Percentiles rank a stretch among this genome's conserved stretches.
phyloP scores from a whole-genome alignment of 495 filamentous ascomycete genomes.

The Hypoxylon lenormandii region DNA sequence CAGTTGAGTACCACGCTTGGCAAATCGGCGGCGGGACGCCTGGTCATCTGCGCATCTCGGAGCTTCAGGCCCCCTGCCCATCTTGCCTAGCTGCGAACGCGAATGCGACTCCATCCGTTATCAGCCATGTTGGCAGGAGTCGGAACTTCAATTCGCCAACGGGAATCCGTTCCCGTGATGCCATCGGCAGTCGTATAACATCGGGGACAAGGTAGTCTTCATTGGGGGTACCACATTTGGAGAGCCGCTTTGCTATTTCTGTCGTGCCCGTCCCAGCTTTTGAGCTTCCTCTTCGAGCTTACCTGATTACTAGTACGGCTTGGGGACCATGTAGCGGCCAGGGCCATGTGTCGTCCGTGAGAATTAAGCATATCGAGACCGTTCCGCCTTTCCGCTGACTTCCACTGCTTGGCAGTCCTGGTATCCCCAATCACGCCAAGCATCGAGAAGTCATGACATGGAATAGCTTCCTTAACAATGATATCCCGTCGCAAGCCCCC shows the following conservation, averaged over 20 bases:
- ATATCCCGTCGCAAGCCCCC: background rate
- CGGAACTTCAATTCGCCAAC: constrained; percentile 35
- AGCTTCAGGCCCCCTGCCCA: constrained; percentile 38
- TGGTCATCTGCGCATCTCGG: constrained; percentile 43
- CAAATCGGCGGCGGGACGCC: constrained; percentile 29
- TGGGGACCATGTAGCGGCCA: constrained; percentile 18
- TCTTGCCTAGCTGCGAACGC: constrained; percentile 34
- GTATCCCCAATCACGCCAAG: constrained; percentile 32
- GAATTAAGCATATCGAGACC: constrained; percentile 25
- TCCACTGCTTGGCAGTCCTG: constrained; percentile 33
- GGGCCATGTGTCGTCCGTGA: constrained; percentile 11
- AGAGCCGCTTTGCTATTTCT: constrained; percentile 39
- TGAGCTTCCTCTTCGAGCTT: constrained; percentile 46
- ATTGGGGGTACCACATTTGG: constrained; percentile 36
- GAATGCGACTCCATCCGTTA: constrained; percentile 44
- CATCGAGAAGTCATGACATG: constrained; percentile 9
- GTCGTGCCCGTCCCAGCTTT: constrained; percentile 24
- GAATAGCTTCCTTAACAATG: background rate
- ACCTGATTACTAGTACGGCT: constrained; percentile 44
- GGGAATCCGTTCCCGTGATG: constrained; percentile 41
- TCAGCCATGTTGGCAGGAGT: constrained; percentile 32
- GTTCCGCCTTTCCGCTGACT: constrained; percentile 41
- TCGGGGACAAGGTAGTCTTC: constrained; percentile 14
- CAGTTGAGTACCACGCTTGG: constrained; percentile 31
- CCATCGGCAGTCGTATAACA: constrained; percentile 36